Base-by-base conservation (phyloP, 2,329 filamentous ascomycete species). In the Neonectria sp. region DNA sequence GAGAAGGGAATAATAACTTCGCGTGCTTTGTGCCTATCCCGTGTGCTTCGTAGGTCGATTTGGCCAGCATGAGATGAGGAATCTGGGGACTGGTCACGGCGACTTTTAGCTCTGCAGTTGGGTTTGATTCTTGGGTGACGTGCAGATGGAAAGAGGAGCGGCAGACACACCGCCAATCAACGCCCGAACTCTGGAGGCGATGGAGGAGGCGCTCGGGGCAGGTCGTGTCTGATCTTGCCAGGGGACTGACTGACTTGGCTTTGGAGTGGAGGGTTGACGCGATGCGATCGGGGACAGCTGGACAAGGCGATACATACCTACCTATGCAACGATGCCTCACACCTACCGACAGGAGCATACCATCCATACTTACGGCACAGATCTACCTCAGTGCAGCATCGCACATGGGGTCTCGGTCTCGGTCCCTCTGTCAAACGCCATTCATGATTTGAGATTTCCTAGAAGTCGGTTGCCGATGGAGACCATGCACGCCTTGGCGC, bases 171-270 rank as follows among this genome's bases (percentile, higher is more conserved):
- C 65, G 45, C 73, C 73, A 75, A 75, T 75, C 73, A 68, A 67
- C 52, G 69, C 24, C 33, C 51, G 25, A 69, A 45, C 17, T 45
- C n/a, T 21, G 60, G 21, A 21, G 21, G 51, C 21, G 35, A 49
- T 29, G 24, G 60, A 72, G 60, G 56, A 68, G 72, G 63, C 71
- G 72, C 72, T 74, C 68, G 72, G 72, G 71, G 72, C 72, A 75
- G 29, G 60, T 57, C 66, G 67, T 60, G 61, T 71, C 24, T 63
- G 52, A 37, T 61, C 51, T 51, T 53, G 48, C 67, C 48, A 61
- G 72, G 72, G 68, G 64, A 31, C 27, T 53, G 57, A 43, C 17
- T 43, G 51, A 56, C 45, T 29, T 49, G 60, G 60, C 33, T 27
- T 55, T 63, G 53, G 53, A 43, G 33, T 35, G 33, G 33, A 35